phyloP scores from a whole-genome alignment of 2,329 filamentous ascomycete genomes.

The Calonectria ilicicola region DNA sequence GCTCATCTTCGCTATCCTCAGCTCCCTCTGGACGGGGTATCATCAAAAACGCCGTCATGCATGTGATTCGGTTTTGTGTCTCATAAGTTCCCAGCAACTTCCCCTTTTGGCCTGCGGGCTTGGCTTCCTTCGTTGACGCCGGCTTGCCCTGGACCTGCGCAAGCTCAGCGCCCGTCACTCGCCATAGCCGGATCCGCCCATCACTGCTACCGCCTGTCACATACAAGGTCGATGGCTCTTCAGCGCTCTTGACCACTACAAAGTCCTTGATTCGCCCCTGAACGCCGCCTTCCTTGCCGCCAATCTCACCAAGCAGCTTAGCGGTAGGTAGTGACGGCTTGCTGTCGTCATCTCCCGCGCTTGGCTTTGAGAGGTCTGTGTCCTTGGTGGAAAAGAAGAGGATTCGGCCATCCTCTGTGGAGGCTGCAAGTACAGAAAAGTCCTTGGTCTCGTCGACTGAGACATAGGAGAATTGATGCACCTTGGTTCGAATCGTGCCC shows the following conservation, averaged over 20 bases:
- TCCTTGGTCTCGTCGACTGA: constrained; percentile 56
- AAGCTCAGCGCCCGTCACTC: constrained; percentile 60
- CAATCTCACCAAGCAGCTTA: constrained; percentile 79
- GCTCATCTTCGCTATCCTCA: constrained; percentile 69
- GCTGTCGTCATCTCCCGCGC: constrained; percentile 51
- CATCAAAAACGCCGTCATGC: constrained; percentile 88
- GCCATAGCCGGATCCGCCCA: constrained; percentile 85
- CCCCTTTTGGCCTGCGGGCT: constrained; percentile 60
- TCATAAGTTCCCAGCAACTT: constrained; percentile 81
- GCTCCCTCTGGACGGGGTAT: constrained; percentile 72
- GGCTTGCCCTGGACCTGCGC: constrained; percentile 36
- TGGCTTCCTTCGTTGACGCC: constrained; percentile 42
- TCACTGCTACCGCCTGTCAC: constrained; percentile 86
- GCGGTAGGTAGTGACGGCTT: constrained; percentile 64
- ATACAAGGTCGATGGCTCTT: constrained; percentile 58
- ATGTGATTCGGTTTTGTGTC: constrained; percentile 91
- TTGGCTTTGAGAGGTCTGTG: constrained; percentile 55
- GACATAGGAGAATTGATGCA: constrained; percentile 86
- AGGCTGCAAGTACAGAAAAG: constrained; percentile 74
- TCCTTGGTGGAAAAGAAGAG: constrained; percentile 81
- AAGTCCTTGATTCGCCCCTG: constrained; percentile 90
- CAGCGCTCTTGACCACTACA: constrained; percentile 66
- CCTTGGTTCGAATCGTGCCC: constrained; percentile 77
- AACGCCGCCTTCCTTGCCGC: constrained; percentile 77
- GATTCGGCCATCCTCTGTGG: constrained; percentile 91